Base-by-base conservation (phyloP, 2,329 filamentous ascomycete genomes). In the Clarireedia paspali region DNA sequence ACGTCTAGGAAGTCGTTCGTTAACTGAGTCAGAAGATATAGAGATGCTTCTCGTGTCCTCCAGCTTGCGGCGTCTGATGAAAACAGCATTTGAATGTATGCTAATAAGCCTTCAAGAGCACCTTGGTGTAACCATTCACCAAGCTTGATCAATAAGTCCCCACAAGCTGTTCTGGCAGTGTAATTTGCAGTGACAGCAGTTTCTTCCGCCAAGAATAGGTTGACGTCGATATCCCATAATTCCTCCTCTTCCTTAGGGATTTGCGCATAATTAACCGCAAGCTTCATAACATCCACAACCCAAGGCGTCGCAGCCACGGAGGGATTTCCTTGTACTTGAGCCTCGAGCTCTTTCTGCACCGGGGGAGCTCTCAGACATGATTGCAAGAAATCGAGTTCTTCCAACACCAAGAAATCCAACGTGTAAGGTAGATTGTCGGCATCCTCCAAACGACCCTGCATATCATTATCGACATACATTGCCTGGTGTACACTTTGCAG, bases 141-240 rank as follows among this genome's bases (percentile, higher is more conserved):
- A 57, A 96, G 77, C 73, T 96, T 96, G 72, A 96, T 91, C 27
- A 96, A 80, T 49, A 99, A 76, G 69, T 97, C 94, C 49, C 91
- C 91, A 61, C 90, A 94, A 42, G 92, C 94, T 17, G 90, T 95
- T 63, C 94, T 84, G 14, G 94, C 89, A 0, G 94, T 96, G 73
- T 97, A 99, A 71, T 97, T 97, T 34, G 91, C 89, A 12, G 91
- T 96, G 17, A 96, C 88, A 2, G 91, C 92, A 2, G 90, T 92
- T 73, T 97, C 92, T 71, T 99, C 94, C 0, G 91, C 92, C 47
- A 99, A 78, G 72, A 95, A 99, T 2, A 99, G 81, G 57, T 95
- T 97, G 63, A 95, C 88, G 70, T 99, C 94, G 60, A 96, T 90
- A 64, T 96, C 90, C 94, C 94, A 99, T 9, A 99, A 74, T 6